Percentiles rank a stretch among this genome's conserved stretches.
These are phyloP conservation scores for Yarrowia sp. DNA, from an alignment of 805 yeast genomes.

Conservation along the genomic window DNA sequence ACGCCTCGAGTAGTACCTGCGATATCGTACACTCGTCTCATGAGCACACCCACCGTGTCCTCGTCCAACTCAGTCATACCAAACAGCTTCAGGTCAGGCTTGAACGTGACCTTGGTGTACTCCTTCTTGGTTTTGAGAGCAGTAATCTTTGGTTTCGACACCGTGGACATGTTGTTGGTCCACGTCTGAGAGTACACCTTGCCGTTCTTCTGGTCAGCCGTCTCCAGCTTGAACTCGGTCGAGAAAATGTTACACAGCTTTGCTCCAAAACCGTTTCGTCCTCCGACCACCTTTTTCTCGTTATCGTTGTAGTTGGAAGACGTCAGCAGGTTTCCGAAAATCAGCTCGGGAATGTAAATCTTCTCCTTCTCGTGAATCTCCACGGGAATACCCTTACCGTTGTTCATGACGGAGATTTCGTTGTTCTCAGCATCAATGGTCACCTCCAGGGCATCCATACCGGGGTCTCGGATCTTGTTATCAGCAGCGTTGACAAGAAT, in stretches of 20 bases:
- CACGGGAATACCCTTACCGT: constrained; percentile 93
- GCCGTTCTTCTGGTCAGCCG: constrained; percentile 70
- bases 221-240: constrained; percentile 79
- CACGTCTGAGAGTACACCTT: constrained; percentile 76
- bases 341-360: constrained; percentile 92
- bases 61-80: constrained; percentile 81
- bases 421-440: constrained; percentile 72
- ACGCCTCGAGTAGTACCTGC: constrained; percentile 91
- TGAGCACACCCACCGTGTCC: constrained; percentile 77
- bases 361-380: constrained; percentile 89
- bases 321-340: constrained; percentile 91
- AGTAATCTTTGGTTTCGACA: constrained; percentile 72
- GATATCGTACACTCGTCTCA: constrained; percentile 91
- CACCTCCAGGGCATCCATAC: constrained; percentile 85
- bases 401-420: constrained; percentile 77
- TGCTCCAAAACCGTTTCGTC: constrained; percentile 98
- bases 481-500: constrained; percentile 98
- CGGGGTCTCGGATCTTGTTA: constrained; percentile 90
- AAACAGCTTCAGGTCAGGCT: constrained; percentile 82
- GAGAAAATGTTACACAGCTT: constrained; percentile 95
- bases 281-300: constrained; percentile 95
- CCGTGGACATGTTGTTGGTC: constrained; percentile 79
- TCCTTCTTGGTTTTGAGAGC: constrained; percentile 56
- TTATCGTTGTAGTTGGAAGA: constrained; percentile 96
- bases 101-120: constrained; percentile 81